Evolutionary conservation across 805 yeast genomes (phyloP), one percentile per base, ranked within the genome.

Genomic region (Saccharomycopsis vini): DNA sequence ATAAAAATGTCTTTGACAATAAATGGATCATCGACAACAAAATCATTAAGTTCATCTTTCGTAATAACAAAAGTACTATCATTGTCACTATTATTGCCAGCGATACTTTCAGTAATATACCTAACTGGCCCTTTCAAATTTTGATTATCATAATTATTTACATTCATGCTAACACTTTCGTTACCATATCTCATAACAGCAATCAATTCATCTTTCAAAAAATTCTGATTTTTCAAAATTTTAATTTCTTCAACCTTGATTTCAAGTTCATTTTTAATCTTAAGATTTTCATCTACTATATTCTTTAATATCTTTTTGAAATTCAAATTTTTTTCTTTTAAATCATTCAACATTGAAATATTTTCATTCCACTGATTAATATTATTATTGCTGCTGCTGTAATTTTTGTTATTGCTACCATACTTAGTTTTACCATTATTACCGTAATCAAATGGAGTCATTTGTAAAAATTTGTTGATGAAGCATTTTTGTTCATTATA

Each of bases 191-290:
- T 21, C 4, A 47, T 29, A n/a, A 47, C 48, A 13, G 15, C 19
- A 15, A 47, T 34, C 16, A 44, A 30, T 12, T 47, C 51, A 20
- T 44, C 49, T 18, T 42, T 44, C 28, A 47, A 32, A 6, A 20
- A 26, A 10, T 39, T 4, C 29, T 47, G 49, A 16, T 39, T 19
- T 15, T 42, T 47, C 2, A 44, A 39, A 13, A 34, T 21, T 4
- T 18, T 16, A 4, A 39, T 7, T 29, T 47, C 49, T 20, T 38
- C 45, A 23, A 3, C 20, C 23, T 21, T 23, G n/a, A 44, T 5
- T 15, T 37, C 43, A 18, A 44, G 35, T 19, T 47, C 46, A 20
- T 42, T 35, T 23, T 36, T 45, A n/a, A 47, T 20, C 6, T 18
- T 31, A 4, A 36, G 10, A 29, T 47, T 44, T 16, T 47, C 51